Conservation (phyloP, 1,284 basidiomycete species). For the Pseudozyma sp. region DNA sequence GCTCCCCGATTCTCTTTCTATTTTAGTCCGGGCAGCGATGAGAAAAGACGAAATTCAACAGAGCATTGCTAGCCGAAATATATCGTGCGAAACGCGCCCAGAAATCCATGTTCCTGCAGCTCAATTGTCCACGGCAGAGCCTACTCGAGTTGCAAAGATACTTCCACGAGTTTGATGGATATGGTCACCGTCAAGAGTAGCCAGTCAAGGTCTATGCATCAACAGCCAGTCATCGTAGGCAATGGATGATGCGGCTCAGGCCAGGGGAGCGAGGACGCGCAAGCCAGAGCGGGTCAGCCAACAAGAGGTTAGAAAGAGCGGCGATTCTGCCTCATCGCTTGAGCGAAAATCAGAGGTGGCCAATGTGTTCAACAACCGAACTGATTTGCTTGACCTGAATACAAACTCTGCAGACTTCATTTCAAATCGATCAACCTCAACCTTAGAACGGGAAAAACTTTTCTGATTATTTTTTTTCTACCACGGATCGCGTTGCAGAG, state of each 20-base stretch:
- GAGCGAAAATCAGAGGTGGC: no score
- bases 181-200: no score
- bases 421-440: background rate
- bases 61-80: no score
- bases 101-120: no score
- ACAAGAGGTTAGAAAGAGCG: no score
- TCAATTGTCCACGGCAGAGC: no score
- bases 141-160: no score
- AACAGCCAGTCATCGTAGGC: background rate
- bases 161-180: no score
- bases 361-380: background rate
- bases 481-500: background rate
- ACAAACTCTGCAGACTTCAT: background rate
- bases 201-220: background rate
- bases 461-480: background rate
- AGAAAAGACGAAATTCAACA: conserved; percentile 9
- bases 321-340: no score
- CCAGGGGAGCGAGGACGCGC: background rate
- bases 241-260: background rate
- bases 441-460: conserved; percentile 14
- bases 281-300: background rate
- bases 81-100: conserved; percentile 5
- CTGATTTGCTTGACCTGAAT: no score
- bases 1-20: no score
- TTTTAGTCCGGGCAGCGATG: background rate